Evolutionary conservation across 306 rosid species (phyloP).

Genomic region (Phaseolus lunatus): DNA sequence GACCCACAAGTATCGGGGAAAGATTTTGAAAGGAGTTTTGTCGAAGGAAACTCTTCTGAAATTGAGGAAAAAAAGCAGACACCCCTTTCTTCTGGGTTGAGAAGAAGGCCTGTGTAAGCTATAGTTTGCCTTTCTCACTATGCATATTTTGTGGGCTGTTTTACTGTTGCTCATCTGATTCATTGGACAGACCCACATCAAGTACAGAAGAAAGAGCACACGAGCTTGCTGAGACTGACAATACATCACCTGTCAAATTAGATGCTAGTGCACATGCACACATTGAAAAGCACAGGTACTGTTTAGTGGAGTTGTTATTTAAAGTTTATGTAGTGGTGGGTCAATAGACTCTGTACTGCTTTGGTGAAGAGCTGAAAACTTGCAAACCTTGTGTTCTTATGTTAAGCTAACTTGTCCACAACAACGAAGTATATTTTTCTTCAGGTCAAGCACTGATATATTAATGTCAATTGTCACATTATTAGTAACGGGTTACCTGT

Average conservation of each 20-base stretch:
- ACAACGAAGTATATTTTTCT: conserved; percentile 8
- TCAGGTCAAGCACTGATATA: neutral
- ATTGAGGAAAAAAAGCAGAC: conserved; percentile 52
- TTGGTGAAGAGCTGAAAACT: conserved; percentile 16
- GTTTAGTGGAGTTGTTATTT: conserved; percentile 24
- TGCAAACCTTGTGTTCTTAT: conserved; percentile 15
- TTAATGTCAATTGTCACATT: neutral
- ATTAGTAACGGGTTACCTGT: neutral
- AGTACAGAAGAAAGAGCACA: conserved; percentile 58
- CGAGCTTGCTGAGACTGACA: conserved; percentile 55
- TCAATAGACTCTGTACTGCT: conserved; percentile 13
- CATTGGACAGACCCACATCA: conserved; percentile 62
- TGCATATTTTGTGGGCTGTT: conserved; percentile 41
- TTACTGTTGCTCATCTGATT: conserved; percentile 39
- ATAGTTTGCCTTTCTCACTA: conserved; percentile 12
- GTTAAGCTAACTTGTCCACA: conserved; percentile 4
- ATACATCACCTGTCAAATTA: conserved; percentile 66
- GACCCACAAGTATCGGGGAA: conserved; percentile 58
- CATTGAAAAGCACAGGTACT: conserved; percentile 85
- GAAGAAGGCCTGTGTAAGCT: conserved; percentile 82
- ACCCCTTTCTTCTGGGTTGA: conserved; percentile 68
- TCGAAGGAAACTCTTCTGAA: conserved; percentile 56
- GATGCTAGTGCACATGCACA: conserved; percentile 77
- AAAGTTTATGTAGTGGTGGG: conserved; percentile 30
- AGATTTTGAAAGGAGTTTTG: conserved; percentile 48